Evolutionary conservation across 2,329 filamentous ascomycete species (phyloP).

Genomic region (Xylaria sp.): DNA sequence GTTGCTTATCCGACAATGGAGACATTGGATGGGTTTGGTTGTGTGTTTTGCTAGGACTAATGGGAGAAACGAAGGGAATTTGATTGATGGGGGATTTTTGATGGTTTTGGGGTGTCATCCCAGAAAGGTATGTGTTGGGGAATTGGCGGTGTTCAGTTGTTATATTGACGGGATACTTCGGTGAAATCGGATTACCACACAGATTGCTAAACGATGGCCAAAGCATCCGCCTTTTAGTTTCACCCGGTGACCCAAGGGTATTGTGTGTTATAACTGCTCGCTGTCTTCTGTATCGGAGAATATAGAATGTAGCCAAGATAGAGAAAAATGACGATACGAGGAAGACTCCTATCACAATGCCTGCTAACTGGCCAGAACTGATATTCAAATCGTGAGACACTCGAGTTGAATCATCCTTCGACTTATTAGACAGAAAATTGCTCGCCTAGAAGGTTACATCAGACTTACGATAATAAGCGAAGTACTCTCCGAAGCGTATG

Average conservation of each 20-base stretch:
- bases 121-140: background rate
- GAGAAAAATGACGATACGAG: constrained; percentile 31
- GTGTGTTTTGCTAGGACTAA: constrained; percentile 6
- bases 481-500: background rate
- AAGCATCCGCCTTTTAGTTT: background rate
- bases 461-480: constrained; percentile 24
- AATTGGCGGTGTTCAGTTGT: background rate
- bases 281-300: constrained; percentile 33
- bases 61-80: background rate
- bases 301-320: constrained; percentile 26
- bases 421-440: constrained; percentile 11
- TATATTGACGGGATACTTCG: background rate
- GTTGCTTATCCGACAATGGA: constrained; percentile 23
- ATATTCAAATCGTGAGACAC: constrained; percentile 14
- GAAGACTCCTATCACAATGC: constrained; percentile 33
- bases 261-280: constrained; percentile 8
- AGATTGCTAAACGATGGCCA: constrained; percentile 3
- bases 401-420: constrained; percentile 7
- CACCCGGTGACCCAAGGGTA: background rate
- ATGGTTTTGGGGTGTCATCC: constrained; percentile 5
- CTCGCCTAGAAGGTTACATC: background rate
- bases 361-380: constrained; percentile 31
- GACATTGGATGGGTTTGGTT: constrained; percentile 28
- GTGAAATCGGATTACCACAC: background rate
- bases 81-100: background rate